These are phyloP conservation scores for Verticillium longisporum DNA, from an alignment of 2,329 filamentous ascomycete species.

Conservation along the genomic window DNA sequence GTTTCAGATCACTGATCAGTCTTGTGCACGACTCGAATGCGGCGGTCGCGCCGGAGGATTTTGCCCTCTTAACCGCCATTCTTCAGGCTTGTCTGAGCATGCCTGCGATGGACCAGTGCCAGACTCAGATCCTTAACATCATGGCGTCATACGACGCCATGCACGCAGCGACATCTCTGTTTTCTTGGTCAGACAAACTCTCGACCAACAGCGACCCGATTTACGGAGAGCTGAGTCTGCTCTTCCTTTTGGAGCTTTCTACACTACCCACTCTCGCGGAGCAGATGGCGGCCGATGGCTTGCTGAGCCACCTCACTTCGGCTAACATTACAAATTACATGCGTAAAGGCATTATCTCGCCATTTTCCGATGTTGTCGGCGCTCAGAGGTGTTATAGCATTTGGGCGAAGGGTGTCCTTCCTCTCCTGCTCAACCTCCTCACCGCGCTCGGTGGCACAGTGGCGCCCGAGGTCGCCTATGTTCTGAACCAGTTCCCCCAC, in stretches of 20 bases:
- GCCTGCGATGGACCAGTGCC: conserved; percentile 65
- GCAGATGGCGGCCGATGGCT: conserved; percentile 79
- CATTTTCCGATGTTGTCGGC: conserved; percentile 66
- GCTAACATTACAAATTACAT: conserved; percentile 75
- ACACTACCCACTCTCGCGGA: conserved; percentile 76
- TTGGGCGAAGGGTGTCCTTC: conserved; percentile 83
- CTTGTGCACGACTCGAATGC: conserved; percentile 71
- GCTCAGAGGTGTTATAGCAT: conserved; percentile 74
- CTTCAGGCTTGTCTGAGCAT: conserved; percentile 77
- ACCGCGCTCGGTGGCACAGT: conserved; percentile 73
- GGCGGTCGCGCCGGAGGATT: conserved; percentile 66
- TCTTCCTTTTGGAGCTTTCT: conserved; percentile 84
- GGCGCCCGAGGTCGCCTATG: conserved; percentile 76
- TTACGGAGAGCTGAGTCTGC: conserved; percentile 85
- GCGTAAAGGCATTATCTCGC: conserved; percentile 63
- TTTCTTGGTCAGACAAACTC: conserved; percentile 87
- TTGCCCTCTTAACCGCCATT: conserved; percentile 81
- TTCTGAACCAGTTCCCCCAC: conserved; percentile 82
- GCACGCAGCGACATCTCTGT: conserved; percentile 78
- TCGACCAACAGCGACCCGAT: conserved; percentile 74
- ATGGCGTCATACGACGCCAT: conserved; percentile 66
- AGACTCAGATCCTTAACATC: conserved; percentile 64
- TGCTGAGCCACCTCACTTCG: conserved; percentile 71
- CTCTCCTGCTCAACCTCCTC: conserved; percentile 82
- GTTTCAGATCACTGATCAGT: conserved; percentile 74